Evolutionary conservation across 2,329 filamentous ascomycete species (phyloP), one percentile per base, ranked within the genome.

Genomic region (Penicillium sp.): DNA sequence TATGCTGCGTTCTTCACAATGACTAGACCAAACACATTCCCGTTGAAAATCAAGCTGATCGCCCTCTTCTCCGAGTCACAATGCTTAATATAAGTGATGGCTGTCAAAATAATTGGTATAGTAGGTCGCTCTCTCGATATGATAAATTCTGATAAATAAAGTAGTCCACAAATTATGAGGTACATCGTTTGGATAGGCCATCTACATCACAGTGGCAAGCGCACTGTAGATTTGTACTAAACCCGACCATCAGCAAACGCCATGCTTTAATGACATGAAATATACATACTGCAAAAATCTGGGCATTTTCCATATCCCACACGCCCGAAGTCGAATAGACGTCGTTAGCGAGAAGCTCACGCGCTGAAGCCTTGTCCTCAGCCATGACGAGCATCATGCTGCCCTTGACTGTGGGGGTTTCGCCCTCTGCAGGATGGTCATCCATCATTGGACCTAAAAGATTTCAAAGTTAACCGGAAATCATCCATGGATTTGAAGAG

Each of bases 251-350:
- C 29, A 42, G 40, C 39, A 44, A 25, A 13, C 32, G 12, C n/a
- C 13, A 23, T 11, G 22, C 22, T 11, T n/a, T n/a, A n/a, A n/a
- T n/a, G n/a, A 23, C 22, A 6, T 10, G 26, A 12, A 23, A 15
- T 33, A 9, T 29, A 60, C 59, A 37, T 52, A 65, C 62, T 41
- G 58, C 56, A 52, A 60, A 61, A 41, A 70, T 61, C 54, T 67
- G 53, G 46, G 60, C 77, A 53, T 84, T 84, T 23, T 80, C 75
- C 41, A 84, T 58, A 69, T 95, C 85, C 88, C 88, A 95, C 6
- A 93, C 87, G 0, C 80, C 85, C 29, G 65, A 72, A 43, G 67
- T 73, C 7, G 73, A 70, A 65, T 94, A 95, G 7, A 88, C 69
- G 66, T 95, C 88, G 32, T 76, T 72, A 61, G 75, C 76, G 31